Evolutionary conservation across 805 yeast genomes (phyloP), one percentile per base, ranked within the genome.

Genomic region (Kluyveromyces lactis): DNA sequence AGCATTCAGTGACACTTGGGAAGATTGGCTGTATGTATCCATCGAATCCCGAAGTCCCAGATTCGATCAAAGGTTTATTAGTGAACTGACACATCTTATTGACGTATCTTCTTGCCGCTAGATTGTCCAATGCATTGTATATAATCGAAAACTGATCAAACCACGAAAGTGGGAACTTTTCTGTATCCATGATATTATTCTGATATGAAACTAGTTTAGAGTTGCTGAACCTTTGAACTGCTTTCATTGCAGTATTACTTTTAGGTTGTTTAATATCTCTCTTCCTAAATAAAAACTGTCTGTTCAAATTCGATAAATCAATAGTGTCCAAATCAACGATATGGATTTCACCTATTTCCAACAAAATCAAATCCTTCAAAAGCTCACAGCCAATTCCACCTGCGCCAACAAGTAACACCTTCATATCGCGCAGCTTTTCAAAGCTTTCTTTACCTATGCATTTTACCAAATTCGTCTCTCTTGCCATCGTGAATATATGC

Each of bases 371-470:
- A 54, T 89, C 82, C 55, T 89, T 89, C 42, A 89, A 66, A 33
- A 89, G 64, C 58, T 89, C 97, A 58, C 95, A 89, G 2, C 97
- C 97, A 47, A 89, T 87, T 5, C 97, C 97, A 23, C 97, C 97
- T 1, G 97, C 95, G 3, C 97, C 97, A 2, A 89, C 94, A 62
- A 89, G 66, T 21, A 89, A 64, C 11, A 87, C 85, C 45, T 75
- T 80, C 5, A 83, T 46, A 40, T 56, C 16, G 13, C 58, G 55
- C 7, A 61, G 38, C 24, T 50, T 53, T 5, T 43, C 43, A 32
- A 45, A 52, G 31, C 46, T 53, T 19, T 56, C 52, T 18, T 42
- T 26, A 5, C 64, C 64, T 7, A 59, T 36, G 24, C 56, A 52
- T 26, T 46, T 51, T 3, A 48, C 41, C n/a, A 54, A 35, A 36